These are phyloP conservation scores for Penicillium fuscoglaucum DNA, from an alignment of 2,329 filamentous ascomycete species.

Conservation along the genomic window DNA sequence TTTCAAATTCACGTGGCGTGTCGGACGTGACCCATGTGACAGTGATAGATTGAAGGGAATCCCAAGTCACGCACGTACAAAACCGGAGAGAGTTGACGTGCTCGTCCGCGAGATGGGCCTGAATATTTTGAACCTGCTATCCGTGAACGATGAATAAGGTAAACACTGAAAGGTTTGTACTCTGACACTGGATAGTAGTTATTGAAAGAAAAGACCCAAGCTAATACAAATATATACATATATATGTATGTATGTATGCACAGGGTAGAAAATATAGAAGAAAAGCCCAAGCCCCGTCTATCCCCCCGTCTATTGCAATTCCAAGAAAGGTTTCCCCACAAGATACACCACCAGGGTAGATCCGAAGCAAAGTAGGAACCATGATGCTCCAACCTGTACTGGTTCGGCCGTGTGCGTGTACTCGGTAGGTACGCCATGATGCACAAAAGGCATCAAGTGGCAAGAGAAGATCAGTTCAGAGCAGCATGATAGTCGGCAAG, in stretches of 20 bases:
- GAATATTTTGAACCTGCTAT: too few relatives aligned
- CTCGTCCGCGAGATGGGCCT: too few relatives aligned
- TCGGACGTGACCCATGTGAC: too few relatives aligned
- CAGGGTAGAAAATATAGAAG: background rate
- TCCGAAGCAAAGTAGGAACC: background rate
- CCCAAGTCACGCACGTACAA: too few relatives aligned
- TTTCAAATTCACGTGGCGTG: too few relatives aligned
- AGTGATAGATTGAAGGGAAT: too few relatives aligned
- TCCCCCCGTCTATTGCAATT: background rate
- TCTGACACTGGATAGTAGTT: background rate
- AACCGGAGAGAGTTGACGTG: too few relatives aligned
- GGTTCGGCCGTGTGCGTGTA: background rate
- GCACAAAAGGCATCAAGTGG: background rate
- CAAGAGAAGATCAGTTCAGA: background rate
- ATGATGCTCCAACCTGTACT: background rate
- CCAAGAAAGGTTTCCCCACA: background rate
- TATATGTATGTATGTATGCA: background rate
- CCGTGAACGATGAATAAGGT: too few relatives aligned
- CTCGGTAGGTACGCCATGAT: too few relatives aligned
- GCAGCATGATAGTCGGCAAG: slow-evolving; percentile 14
- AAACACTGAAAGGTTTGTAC: background rate
- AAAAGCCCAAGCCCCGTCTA: background rate
- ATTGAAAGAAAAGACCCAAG: background rate
- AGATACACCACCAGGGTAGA: background rate
- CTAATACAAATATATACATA: background rate